Evolutionary conservation across 306 rosid genomes (phyloP), one percentile per base, ranked within the genome.

Genomic region (Castanospermum australe): DNA sequence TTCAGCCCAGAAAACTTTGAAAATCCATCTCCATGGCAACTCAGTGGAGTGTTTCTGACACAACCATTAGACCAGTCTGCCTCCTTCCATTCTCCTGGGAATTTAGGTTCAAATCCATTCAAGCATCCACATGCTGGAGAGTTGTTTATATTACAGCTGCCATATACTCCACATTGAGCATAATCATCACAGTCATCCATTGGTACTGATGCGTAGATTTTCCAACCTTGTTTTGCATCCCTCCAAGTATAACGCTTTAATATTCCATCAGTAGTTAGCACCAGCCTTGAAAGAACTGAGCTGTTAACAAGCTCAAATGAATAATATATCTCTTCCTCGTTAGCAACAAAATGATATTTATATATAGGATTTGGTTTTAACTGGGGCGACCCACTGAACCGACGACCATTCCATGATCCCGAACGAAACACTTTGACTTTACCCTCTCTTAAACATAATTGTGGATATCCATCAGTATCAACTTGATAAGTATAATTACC

Each of bases 11-110:
- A 8, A 56, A 61, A 59, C 8, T 21, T 59, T 15, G 44, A 1
- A 70, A 81, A 84, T 52, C 80, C 84, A 73, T 84, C 67, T 5
- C 36, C 22, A 45, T 39, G 42, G 79, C 90, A 84, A 35, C 79
- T 69, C 73, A 67, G 33, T 57, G 57, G 56, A n/a, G 67, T 36
- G 4, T 17, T 39, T 3, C 82, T 73, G 14, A 2, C 80, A 48
- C 90, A 87, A 13, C 88, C 88, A 14, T 36, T 41, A 8, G 65
- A 13, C 36, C 2, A 47, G 2, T 78, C 60, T 28, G 6, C 17
- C 0, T 5, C 5, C 15, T 55, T 70, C 73, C 61, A 28, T 28
- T 28, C 32, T 28, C 32, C 3, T 6, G 8, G 57, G 20, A 51
- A 1, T 51, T 21, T 17, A 28, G 32, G 54, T 36, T 21, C 15